Conservation (phyloP, 257 asterid genomes). For the Ballota nigra region DNA sequence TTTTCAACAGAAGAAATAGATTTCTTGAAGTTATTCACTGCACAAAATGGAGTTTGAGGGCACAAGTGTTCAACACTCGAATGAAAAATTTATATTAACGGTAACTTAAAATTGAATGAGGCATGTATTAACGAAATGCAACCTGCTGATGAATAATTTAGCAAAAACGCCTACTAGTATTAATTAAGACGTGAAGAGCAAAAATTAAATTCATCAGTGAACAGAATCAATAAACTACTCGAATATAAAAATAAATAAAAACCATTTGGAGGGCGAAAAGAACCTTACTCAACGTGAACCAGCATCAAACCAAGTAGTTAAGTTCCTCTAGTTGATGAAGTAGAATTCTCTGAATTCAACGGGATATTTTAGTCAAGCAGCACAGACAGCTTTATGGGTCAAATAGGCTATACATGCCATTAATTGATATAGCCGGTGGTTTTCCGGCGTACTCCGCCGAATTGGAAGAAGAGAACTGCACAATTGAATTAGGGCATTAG, state of each 20-base stretch:
- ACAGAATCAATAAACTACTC: neutral
- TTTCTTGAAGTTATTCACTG: slow-evolving; percentile 45
- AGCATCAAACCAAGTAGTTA: slow-evolving; percentile 17
- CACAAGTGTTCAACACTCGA: neutral
- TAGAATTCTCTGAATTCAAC: neutral
- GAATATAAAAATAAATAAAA: neutral
- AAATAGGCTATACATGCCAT: neutral
- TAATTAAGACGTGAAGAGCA: neutral
- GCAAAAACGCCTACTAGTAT: neutral
- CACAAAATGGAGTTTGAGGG: slow-evolving; percentile 20
- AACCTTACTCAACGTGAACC: slow-evolving; percentile 31
- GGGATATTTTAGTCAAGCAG: neutral
- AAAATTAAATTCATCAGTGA: neutral
- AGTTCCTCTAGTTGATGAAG: slow-evolving; percentile 15
- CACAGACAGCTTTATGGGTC: neutral
- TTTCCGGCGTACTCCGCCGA: too few relatives aligned
- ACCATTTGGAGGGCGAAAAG: neutral
- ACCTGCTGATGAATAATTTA: neutral
- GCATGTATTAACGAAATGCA: neutral
- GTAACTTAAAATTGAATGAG: neutral
- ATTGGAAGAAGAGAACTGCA: too few relatives aligned
- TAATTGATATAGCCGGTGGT: too few relatives aligned
- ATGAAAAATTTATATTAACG: neutral
- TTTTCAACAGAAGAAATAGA: slow-evolving; percentile 27
- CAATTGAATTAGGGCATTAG: too few relatives aligned